Base-by-base conservation (phyloP, 2,329 filamentous ascomycete genomes). In the Simplicillium sp. region DNA sequence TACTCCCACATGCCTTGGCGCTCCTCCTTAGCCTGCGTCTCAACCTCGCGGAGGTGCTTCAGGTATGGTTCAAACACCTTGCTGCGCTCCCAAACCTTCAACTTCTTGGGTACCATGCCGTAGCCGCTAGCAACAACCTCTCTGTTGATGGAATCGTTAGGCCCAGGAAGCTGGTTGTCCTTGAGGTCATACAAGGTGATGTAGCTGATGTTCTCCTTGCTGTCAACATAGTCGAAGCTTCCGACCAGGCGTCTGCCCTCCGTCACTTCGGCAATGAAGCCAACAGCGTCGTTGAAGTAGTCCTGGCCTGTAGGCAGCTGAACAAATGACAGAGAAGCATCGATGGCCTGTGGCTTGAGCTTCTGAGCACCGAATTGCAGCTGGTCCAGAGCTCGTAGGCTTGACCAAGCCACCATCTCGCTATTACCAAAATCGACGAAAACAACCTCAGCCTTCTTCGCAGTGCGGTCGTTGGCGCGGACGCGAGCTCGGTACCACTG, bases 371-470 rank as follows among this genome's bases (percentile, higher is more conserved):
- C 77, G 70, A 97, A 98, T 53, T 89, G 82, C 13, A 77, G 64
- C 56, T 87, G 80, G 38, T 81, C 76, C 37, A 98, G 75, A n/a
- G 87, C 73, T 20, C 92, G 84, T 34, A 98, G 78, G 50, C 77
- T 75, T 17, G 80, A 75, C 88, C 90, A 98, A 0, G 89, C 77
- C 43, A 94, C 72, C 56, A 81, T 83, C 65, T 98, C 92, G 41
- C 78, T 83, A 73, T 98, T 98, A 53, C 92, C 92, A 62, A 94
- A 98, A 68, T 98, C 92, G 47, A 98, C 79, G 65, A 95, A 98
- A 36, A 94, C 68, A 18, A 98, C 83, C 62, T 98, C 92, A 17
- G 88, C 83, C 52, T 85, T 80, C 73, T 92, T 87, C 54, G 82
- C 82, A 8, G 89, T 76, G 46, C 92, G 87, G 66, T 98, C 92